A percentile compares a stretch with the other conserved stretches of the same genome.
phyloP scores from a whole-genome alignment of 352 stramenopile species.

The Pythium myriotylum region DNA sequence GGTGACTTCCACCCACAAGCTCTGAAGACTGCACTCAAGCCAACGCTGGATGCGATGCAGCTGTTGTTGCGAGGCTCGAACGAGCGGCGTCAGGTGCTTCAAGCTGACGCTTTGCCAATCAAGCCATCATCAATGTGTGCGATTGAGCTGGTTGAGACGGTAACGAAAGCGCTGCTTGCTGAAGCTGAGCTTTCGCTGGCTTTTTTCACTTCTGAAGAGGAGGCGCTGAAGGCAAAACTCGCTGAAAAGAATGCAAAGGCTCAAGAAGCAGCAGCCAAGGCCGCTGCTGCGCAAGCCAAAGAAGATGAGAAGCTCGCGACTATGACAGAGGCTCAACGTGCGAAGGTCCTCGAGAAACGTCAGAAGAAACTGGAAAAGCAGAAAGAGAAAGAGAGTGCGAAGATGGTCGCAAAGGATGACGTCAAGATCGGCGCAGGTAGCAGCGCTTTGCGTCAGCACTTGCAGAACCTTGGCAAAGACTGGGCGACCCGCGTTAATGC shows the following conservation, averaged over 20 bases:
- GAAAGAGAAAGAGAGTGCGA: constrained; percentile 77
- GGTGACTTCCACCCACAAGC: constrained; percentile 62
- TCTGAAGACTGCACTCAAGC: constrained; percentile 61
- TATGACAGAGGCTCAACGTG: constrained; percentile 74
- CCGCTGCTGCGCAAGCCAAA: constrained; percentile 70
- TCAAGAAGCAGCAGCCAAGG: constrained; percentile 69
- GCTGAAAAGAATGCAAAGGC: constrained; percentile 65
- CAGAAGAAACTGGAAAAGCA: constrained; percentile 76
- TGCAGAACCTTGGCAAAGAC: constrained; percentile 21
- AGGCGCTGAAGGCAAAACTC: constrained; percentile 50
- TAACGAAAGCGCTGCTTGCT: constrained; percentile 36
- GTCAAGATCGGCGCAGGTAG: constrained; percentile 70
- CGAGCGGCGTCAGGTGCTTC: constrained; percentile 43
- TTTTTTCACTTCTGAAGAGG: constrained; percentile 68
- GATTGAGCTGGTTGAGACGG: constrained; percentile 56
- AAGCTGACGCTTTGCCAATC: constrained; percentile 21
- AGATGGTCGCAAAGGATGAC: constrained; percentile 69
- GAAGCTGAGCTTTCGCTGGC: constrained; percentile 56
- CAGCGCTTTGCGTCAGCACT: constrained; percentile 59
- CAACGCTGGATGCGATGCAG: constrained; percentile 53
- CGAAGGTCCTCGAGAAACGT: constrained; percentile 41
- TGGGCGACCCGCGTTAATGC: constrained; percentile 38
- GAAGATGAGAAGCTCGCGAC: constrained; percentile 82
- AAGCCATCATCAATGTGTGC: constrained; percentile 34
- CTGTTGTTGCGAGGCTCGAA: constrained; percentile 60